Base-by-base conservation (phyloP, 2,329 filamentous ascomycete species). In the Massarina eburnea region DNA sequence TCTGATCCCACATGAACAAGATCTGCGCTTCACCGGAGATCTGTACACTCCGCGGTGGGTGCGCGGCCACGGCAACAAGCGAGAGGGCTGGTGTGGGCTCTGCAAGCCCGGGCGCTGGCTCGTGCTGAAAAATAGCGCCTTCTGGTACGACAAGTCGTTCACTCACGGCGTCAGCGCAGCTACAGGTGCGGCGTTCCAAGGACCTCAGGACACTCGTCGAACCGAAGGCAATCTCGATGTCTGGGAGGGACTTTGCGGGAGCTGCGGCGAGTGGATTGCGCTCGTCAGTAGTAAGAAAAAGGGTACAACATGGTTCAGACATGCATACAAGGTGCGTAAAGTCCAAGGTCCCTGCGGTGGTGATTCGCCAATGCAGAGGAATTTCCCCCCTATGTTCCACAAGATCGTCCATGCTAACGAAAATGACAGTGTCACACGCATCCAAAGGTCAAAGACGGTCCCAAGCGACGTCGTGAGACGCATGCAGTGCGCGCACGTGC, bases 81-180 rank as follows among this genome's bases (percentile, higher is more conserved):
- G 89, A 33, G 89, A 92, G 68, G 89, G 89, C 3, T 95, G 89
- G 89, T 95, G 89, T 61, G 88, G 89, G 18, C 88, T 92, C 57
- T 95, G 89, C 76, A 91, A 91, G 67, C 86, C 88, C 2, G 88
- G 88, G 2, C 79, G 88, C 39, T 95, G 90, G 90, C 80, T 92
- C 43, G 88, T 91, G 14, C 76, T 95, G 48, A 95, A 94, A 75
- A 94, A 95, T 72, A 91, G 87, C 44, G 89, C 89, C 6, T 95
- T 89, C 68, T 95, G 90, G 89, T 95, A 95, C 70, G 89, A 95
- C 74, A 92, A 94, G 76, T 89, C 86, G 46, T 95, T 94, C 68
- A 89, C 87, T 2, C 90, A 95, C 63, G 89, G 89, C 39, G 89
- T 95, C 67, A 90, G 86, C 63, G 89, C 88, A 21, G 85, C 87